Conservation (phyloP, 1,139 yeast species). For the Ashbya aceris region DNA sequence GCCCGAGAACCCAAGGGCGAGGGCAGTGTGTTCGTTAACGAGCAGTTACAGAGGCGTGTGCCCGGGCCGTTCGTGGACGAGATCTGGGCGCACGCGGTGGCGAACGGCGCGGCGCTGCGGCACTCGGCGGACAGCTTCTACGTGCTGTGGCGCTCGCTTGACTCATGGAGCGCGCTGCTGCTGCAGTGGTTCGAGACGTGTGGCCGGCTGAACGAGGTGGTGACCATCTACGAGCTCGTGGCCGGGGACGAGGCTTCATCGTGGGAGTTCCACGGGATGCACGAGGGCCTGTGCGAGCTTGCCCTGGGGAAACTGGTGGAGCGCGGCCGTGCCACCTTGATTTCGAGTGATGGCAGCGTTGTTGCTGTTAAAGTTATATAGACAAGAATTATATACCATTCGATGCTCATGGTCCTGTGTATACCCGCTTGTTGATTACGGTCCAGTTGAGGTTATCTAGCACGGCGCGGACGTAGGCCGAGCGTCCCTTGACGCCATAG, state of each 20-base stretch:
- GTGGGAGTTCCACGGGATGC: conserved; percentile 55
- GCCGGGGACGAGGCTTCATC: conserved; percentile 53
- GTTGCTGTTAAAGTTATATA: conserved; percentile 59
- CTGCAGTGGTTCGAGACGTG: conserved; percentile 57
- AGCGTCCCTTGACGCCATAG: conserved; percentile 72
- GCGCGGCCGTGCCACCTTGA: conserved; percentile 57
- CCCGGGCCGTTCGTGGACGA: conserved; percentile 45
- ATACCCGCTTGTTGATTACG: conserved; percentile 58
- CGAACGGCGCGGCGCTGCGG: conserved; percentile 32
- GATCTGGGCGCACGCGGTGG: conserved; percentile 51
- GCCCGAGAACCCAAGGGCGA: conserved; percentile 29
- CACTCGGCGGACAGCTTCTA: conserved; percentile 33
- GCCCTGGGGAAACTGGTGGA: conserved; percentile 53
- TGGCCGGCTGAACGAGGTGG: conserved; percentile 69
- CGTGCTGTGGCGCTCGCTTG: conserved; percentile 62
- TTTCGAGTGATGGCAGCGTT: conserved; percentile 49
- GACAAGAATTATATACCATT: neutral
- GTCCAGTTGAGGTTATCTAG: conserved; percentile 85
- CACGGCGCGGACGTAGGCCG: conserved; percentile 61
- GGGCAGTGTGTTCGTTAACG: conserved; percentile 26
- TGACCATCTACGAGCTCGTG: conserved; percentile 72
- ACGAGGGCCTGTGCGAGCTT: conserved; percentile 44
- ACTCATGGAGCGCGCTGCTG: conserved; percentile 66
- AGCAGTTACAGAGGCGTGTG: conserved; percentile 33
- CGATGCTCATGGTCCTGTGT: neutral